These are phyloP conservation scores for Tripterygium wilfordii DNA, from an alignment of 177 flowering plant genomes.

Conservation along the genomic window DNA sequence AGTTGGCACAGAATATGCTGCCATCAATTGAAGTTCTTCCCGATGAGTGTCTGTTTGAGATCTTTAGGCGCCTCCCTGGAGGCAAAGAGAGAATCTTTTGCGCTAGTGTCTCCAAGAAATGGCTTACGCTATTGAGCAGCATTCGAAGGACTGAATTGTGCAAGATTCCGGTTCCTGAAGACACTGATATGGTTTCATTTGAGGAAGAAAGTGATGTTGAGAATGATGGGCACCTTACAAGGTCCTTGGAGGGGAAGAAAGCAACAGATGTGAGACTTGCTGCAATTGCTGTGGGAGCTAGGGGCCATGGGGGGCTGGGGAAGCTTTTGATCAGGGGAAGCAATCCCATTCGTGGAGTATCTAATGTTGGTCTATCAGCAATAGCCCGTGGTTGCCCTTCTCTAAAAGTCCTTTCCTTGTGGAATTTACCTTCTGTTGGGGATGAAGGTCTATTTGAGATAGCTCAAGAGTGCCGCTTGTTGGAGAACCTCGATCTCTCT, in stretches of 20 bases:
- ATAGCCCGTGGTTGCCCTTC: slow-evolving; percentile 60
- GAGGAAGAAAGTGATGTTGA: slow-evolving; percentile 26
- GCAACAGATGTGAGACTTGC: slow-evolving; percentile 69
- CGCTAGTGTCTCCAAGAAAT: slow-evolving; percentile 65
- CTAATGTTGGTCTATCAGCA: slow-evolving; percentile 47
- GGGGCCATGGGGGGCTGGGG: slow-evolving; percentile 59
- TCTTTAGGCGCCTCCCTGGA: slow-evolving; percentile 49
- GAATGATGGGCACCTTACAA: slow-evolving; percentile 49
- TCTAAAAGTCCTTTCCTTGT: slow-evolving; percentile 24
- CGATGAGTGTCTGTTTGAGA: slow-evolving; percentile 73
- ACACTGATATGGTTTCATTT: slow-evolving; percentile 17
- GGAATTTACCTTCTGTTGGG: slow-evolving; percentile 23
- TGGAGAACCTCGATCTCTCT: slow-evolving; percentile 40
- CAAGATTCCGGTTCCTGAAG: slow-evolving; percentile 9
- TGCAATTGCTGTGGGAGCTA: slow-evolving; percentile 62
- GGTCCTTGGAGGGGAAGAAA: slow-evolving; percentile 70
- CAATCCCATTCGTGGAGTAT: slow-evolving; percentile 38
- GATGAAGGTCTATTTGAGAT: slow-evolving; percentile 35
- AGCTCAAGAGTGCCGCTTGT: slow-evolving; percentile 26
- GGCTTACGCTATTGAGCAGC: slow-evolving; percentile 53
- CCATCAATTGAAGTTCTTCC: slow-evolving; percentile 58
- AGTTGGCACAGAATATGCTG: slow-evolving; percentile 13
- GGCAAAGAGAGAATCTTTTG: slow-evolving; percentile 46
- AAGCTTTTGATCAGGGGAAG: slow-evolving; percentile 57
- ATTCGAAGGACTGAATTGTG: slow-evolving; percentile 34